Evolutionary conservation across 2,329 filamentous ascomycete species (phyloP).

Genomic region (Fusarium nisikadoi): DNA sequence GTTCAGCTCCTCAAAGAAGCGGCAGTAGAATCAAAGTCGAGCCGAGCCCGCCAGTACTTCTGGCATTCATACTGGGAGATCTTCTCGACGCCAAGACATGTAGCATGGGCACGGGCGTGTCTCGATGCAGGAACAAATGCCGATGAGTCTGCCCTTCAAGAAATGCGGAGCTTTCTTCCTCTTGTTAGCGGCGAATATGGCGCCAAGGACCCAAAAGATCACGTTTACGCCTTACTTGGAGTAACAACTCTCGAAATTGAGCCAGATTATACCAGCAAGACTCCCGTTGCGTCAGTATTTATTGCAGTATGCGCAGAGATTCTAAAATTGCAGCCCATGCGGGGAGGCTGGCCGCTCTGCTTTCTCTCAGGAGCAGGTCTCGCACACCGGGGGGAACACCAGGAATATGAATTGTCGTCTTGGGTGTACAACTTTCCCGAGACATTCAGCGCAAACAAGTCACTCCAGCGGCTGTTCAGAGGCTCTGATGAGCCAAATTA

Average conservation of each 20-base stretch:
- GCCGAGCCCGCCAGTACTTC: background rate
- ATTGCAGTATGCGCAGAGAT: background rate
- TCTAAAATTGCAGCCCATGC: rapidly evolving
- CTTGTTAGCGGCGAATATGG: background rate
- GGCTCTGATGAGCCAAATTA: background rate
- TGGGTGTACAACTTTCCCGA: constrained; percentile 1
- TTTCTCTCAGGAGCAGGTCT: background rate
- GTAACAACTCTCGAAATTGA: background rate
- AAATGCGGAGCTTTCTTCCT: background rate
- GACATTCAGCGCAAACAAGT: rapidly evolving
- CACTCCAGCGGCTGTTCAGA: background rate
- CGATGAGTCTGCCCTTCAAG: rapidly evolving
- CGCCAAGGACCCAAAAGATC: background rate
- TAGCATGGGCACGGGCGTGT: background rate
- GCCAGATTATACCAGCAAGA: background rate
- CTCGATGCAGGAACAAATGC: rapidly evolving
- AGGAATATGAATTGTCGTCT: background rate
- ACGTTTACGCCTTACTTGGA: constrained; percentile 2
- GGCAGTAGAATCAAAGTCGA: background rate
- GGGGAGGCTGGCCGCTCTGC: background rate
- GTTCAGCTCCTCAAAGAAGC: too few species aligned
- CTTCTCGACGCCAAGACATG: background rate
- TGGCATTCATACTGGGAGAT: background rate
- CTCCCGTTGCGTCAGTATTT: background rate
- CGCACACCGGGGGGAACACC: rapidly evolving